Evolutionary conservation across 2,329 filamentous ascomycete genomes (phyloP), one percentile per base, ranked within the genome.

Genomic region (Escovopsis sp.): DNA sequence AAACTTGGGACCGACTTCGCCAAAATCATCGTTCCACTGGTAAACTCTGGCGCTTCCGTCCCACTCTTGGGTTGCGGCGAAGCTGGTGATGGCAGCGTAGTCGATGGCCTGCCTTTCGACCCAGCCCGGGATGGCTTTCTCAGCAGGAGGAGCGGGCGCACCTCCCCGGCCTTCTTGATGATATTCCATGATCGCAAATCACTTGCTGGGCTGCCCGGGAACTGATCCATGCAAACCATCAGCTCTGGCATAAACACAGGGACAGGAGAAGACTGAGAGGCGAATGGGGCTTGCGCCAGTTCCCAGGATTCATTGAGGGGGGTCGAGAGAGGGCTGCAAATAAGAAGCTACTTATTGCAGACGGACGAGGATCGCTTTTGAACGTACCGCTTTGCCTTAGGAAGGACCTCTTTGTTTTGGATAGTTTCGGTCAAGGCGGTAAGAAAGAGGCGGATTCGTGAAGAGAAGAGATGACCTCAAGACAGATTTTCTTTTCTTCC

Each of bases 1-100:
- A 41, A 79, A 72, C 39, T 66, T 67, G 0, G 87, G 87, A 7
- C 81, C 89, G 41, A 98, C 68, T 34, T 96, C 89, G 2, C 89
- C 91, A 50, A 72, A 84, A 3, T 94, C 85, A 10, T 87, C 86
- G 14, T 78, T 71, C 82, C 84, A 96, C 53, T 88, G 76, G 51
- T 96, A 96, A 35, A 82, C 68, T 0, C 57, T 63, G n/a, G 76
- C 79, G 42, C 73, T 72, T 32, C 65, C 59, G 12, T 69, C 72
- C 62, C 69, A 76, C 2, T 57, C 52, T 10, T 53, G 52, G 7
- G 39, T 33, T 5, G 37, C 41, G 5, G 52, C 45, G 4, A 39
- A 43, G 4, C 46, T 34, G 1, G 45, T 30, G 35, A 55, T 31
- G 5, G 57, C 48, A 12, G 57, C 53, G 53, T 79, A 78, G 50